Percentiles rank a stretch among this genome's conserved stretches.
phyloP scores from a whole-genome alignment of 2,329 filamentous ascomycete species.

The Paraphaeosphaeria minitans region DNA sequence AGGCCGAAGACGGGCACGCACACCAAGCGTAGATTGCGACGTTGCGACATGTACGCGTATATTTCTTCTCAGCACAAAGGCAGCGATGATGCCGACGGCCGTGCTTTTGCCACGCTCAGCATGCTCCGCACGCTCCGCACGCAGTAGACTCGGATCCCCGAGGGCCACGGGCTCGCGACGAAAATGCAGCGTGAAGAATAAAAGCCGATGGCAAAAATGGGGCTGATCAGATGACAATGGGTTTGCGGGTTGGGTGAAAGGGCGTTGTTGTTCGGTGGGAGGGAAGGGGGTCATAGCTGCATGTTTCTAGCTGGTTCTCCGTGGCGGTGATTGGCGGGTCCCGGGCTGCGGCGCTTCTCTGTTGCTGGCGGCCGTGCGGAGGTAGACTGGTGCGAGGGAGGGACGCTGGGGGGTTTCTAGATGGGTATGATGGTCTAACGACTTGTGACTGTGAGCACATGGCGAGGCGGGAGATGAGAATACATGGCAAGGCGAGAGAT shows the following conservation, averaged over 20 bases:
- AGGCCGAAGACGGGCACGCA: background rate
- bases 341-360: slow-evolving; percentile 18
- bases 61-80: slow-evolving; percentile 2
- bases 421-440: too few relatives aligned
- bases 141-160: too few relatives aligned
- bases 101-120: slow-evolving; percentile 25
- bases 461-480: slow-evolving; percentile 9
- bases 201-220: too few relatives aligned
- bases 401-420: slow-evolving; percentile 7
- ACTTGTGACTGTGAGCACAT: slow-evolving; percentile 12
- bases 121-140: too few relatives aligned
- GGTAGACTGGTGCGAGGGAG: slow-evolving; percentile 35
- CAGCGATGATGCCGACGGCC: slow-evolving; percentile 16
- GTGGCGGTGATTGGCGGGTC: slow-evolving; percentile 36
- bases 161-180: too few relatives aligned
- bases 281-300: too few relatives aligned
- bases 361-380: slow-evolving; percentile 25
- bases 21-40: slow-evolving; percentile 1
- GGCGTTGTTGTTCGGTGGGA: too few relatives aligned
- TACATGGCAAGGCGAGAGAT: too few relatives aligned
- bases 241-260: slow-evolving; percentile 32
- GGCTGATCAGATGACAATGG: too few relatives aligned
- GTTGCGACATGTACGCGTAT: slow-evolving; percentile 11
- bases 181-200: too few relatives aligned
- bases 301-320: slow-evolving; percentile 44